Base-by-base conservation (phyloP, 2,329 filamentous ascomycete genomes). In the Neofusicoccum laricinum region DNA sequence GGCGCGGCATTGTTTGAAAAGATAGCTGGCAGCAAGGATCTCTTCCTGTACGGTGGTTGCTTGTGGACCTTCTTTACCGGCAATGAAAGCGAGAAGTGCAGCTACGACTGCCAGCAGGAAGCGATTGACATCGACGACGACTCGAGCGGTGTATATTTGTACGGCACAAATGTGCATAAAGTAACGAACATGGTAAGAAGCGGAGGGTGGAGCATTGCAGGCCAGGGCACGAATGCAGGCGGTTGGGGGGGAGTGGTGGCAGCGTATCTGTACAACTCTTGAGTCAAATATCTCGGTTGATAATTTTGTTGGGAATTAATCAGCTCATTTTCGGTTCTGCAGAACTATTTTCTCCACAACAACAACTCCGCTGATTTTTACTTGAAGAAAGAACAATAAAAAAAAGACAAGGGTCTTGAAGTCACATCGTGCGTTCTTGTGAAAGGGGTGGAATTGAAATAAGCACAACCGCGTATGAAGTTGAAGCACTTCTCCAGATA, bases 221-320 rank as follows among this genome's bases (percentile, higher is more conserved):
- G 25, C 19, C 21, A 43, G 19, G 40, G 36, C 30, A 40, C 32
- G n/a, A 64, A 64, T 45, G n/a, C 36, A 25, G 63, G 63, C 11
- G 63, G 63, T 7, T 64, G 63, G 63, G 63, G 63, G 25, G 63
- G 63, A 6, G 63, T 64, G n/a, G 63, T 64, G 8, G 63, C 63
- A 38, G 63, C 63, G 38, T 64, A 51, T 34, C 30, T 64, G 63
- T 61, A 59, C 14, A 61, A 64, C 38, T 50, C 53, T 50, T 64
- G 48, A 53, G 55, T 59, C 40, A 36, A 45, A 32, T 30, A 46
- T 46, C 32, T 59, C 55, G 55, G 55, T 41, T 21, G 41, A 34
- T 19, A 59, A 46, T 30, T 59, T 46, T 59, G 30, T 59, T 59
- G 41, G 55, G 36, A 40, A 59, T 46, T 46, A 59, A 17, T 49